Percentiles rank a stretch among this genome's conserved stretches.
Evolutionary conservation across 306 rosid species (phyloP).

Genomic region (Dalbergia cochinchinensis): DNA sequence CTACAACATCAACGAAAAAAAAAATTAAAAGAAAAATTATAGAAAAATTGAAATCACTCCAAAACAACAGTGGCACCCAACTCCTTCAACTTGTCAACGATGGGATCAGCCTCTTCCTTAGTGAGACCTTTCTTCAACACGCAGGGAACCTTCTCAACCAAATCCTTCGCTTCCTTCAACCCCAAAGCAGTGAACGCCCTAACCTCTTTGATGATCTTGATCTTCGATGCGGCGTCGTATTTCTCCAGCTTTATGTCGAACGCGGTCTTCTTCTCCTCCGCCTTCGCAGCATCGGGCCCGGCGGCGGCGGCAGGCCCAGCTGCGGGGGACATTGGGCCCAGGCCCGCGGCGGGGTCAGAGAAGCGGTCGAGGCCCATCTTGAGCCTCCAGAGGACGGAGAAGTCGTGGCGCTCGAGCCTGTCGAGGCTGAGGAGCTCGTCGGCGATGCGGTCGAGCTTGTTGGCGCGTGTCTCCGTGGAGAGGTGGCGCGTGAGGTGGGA

Average conservation of each 20-base stretch:
- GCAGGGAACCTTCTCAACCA: slow-evolving; percentile 63
- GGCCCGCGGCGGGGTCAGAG: slow-evolving; percentile 40
- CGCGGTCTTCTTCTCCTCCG: slow-evolving; percentile 46
- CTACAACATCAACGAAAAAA: too few relatives aligned
- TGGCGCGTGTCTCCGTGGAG: slow-evolving; percentile 38
- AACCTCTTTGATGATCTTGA: slow-evolving; percentile 64
- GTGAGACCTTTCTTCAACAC: slow-evolving; percentile 60
- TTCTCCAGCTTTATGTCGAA: slow-evolving; percentile 62
- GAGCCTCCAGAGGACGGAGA: slow-evolving; percentile 58
- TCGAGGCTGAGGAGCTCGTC: slow-evolving; percentile 50
- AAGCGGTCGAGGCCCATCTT: slow-evolving; percentile 58
- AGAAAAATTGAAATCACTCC: slow-evolving; percentile 42
- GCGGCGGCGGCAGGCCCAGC: not conserved
- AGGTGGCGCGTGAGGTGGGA: slow-evolving; percentile 20
- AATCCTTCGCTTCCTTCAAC: slow-evolving; percentile 63
- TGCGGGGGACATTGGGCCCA: not conserved
- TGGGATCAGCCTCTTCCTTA: slow-evolving; percentile 55
- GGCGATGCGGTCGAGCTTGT: slow-evolving; percentile 50
- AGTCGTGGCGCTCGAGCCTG: slow-evolving; percentile 58
- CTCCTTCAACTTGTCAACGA: slow-evolving; percentile 54
- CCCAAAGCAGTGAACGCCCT: slow-evolving; percentile 61
- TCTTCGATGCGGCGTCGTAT: slow-evolving; percentile 58
- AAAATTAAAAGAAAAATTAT: too few relatives aligned
- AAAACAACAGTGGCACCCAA: slow-evolving; percentile 60
- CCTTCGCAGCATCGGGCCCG: not conserved